Conservation (phyloP, 257 asterid species). For the Perilla frutescens region DNA sequence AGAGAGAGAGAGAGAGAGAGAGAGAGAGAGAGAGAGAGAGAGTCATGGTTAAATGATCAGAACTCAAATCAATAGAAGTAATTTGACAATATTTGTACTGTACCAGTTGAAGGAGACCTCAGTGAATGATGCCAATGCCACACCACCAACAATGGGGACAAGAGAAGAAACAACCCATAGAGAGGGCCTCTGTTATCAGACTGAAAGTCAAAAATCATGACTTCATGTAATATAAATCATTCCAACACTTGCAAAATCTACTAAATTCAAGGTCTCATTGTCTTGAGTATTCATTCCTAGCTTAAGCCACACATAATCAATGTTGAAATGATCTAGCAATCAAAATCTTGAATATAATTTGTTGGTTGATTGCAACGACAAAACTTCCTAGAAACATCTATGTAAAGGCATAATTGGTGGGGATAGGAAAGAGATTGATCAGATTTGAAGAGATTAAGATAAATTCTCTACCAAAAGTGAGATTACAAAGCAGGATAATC, state of each 20-base stretch:
- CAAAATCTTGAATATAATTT: neutral
- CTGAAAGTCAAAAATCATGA: slow-evolving; percentile 37
- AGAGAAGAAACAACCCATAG: slow-evolving; percentile 73
- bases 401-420: too few relatives aligned
- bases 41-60: slow-evolving; percentile 2
- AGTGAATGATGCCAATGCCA: slow-evolving; percentile 86
- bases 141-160: slow-evolving; percentile 89
- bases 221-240: slow-evolving; percentile 39
- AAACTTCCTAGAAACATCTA: too few relatives aligned
- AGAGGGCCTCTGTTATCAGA: slow-evolving; percentile 75
- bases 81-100: slow-evolving; percentile 43
- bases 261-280: neutral
- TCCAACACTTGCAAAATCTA: slow-evolving; percentile 2
- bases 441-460: too few relatives aligned
- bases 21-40: slow-evolving; percentile 16
- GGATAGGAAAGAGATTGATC: too few relatives aligned
- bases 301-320: neutral
- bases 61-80: neutral
- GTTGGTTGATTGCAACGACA: too few relatives aligned
- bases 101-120: slow-evolving; percentile 95
- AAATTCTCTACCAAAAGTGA: too few relatives aligned
- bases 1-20: neutral
- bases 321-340: neutral
- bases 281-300: neutral
- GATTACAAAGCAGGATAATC: too few relatives aligned